Evolutionary conservation across 495 filamentous ascomycete genomes (phyloP).

Genomic region (Sabuloglossum arenarium): DNA sequence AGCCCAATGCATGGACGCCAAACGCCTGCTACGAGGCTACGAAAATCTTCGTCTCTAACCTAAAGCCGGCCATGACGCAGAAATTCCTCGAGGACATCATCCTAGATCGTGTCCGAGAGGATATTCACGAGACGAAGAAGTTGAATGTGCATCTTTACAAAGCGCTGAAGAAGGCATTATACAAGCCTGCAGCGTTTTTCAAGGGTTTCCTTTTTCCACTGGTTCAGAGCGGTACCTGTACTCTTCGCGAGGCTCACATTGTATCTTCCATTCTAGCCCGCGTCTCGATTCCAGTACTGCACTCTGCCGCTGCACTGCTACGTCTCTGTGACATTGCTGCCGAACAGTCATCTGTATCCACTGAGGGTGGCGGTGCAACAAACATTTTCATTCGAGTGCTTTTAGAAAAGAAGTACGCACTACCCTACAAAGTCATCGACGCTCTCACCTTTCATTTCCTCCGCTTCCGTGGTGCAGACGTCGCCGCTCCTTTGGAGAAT

Average conservation of each 20-base stretch:
- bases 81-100: conserved; percentile 63
- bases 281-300: conserved; percentile 67
- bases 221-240: conserved; percentile 54
- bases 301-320: conserved; percentile 81
- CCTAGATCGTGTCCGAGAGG: conserved; percentile 71
- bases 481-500: conserved; percentile 19
- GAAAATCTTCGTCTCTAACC: conserved; percentile 62
- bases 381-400: conserved; percentile 85
- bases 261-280: conserved; percentile 62
- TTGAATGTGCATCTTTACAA: conserved; percentile 91
- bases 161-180: conserved; percentile 74
- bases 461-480: conserved; percentile 43
- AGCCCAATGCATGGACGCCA: conserved; percentile 68
- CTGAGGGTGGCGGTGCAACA: conserved; percentile 61
- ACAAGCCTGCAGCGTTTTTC: conserved; percentile 93
- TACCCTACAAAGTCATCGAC: conserved; percentile 88
- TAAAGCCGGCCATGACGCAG: conserved; percentile 51
- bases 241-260: conserved; percentile 78
- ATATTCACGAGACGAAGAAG: conserved; percentile 72
- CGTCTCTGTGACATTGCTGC: conserved; percentile 84
- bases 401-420: conserved; percentile 89
- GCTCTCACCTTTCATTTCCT: conserved; percentile 91
- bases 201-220: conserved; percentile 90
- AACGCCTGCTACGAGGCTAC: conserved; percentile 77
- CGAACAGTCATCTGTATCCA: conserved; percentile 48